Evolutionary conservation across 176 grass and related monocot genomes (phyloP), one percentile per base, ranked within the genome.

Genomic region (Carex pumila): DNA sequence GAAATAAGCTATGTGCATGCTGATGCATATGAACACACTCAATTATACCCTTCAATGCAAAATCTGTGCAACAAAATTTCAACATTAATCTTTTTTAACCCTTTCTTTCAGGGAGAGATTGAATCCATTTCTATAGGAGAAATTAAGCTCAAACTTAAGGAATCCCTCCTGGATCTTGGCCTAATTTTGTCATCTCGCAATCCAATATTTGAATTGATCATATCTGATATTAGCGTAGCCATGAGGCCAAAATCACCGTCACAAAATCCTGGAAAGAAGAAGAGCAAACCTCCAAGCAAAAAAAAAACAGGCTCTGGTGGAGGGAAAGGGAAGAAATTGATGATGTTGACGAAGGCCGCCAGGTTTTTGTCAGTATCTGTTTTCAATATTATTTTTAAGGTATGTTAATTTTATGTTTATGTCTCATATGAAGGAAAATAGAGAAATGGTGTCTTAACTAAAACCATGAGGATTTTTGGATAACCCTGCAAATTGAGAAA

Each of bases 341-440:
- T 87, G 64, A 63, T 93, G 18, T 87, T 95, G 72, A 84, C 88
- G 81, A 90, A 91, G 65, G 43, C 87, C 60, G 84, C 89, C 63
- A 91, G 85, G 55, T 75, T 93, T 80, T 75, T 93, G 29, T 93
- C 95, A 53, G 18, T 98, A 65, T 89, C 84, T 84, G 15, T 98
- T 76, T 89, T 84, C 52, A 92, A 98, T 76, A 43, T 93, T 72
- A 98, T 49, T 80, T 54, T 98, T 47, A 98, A 98, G 95, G 95
- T 98, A 90, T 80, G 12, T 19, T 64, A 61, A 39, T 41, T 37
- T 60, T 25, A 5, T 56, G 62, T 62, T 76, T 9, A 81, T 67
- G 49, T 83, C 36, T 12, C 37, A 37, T 12, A 36, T 47, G 21
- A 62, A 83, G 13, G 56, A 3, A 31, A 67, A 36, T 67, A 67